Conservation (phyloP, 1,284 basidiomycete species). For the Tilletia caries region DNA sequence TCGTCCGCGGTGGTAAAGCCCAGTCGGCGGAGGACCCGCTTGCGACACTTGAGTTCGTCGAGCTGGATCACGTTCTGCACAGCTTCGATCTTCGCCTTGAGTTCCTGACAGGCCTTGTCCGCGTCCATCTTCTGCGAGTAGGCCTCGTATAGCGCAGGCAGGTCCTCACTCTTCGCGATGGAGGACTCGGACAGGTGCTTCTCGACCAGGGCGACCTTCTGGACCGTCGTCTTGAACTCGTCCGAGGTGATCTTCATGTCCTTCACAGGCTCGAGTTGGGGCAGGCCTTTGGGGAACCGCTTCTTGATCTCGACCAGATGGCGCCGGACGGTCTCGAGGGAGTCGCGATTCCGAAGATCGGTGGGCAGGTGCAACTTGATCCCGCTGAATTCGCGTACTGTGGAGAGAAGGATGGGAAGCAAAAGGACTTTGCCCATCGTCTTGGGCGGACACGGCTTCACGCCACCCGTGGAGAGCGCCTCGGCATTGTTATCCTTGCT, state of each 20-base stretch:
- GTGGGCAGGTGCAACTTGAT: constrained; percentile 85
- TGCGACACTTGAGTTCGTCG: constrained; percentile 92
- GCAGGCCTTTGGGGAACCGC: constrained; percentile 74
- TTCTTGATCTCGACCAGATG: constrained; percentile 83
- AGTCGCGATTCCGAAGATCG: constrained; percentile 73
- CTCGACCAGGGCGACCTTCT: constrained; percentile 45
- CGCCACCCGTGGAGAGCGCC: constrained; percentile 20
- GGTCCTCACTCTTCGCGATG: constrained; percentile 68
- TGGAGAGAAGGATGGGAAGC: constrained; percentile 82
- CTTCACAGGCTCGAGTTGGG: constrained; percentile 83
- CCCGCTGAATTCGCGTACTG: constrained; percentile 79
- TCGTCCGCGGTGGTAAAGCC: constrained; percentile 85
- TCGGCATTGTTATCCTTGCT: constrained; percentile 20
- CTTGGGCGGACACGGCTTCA: constrained; percentile 31
- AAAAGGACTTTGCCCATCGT: constrained; percentile 67
- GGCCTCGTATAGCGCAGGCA: constrained; percentile 72
- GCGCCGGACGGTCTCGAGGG: constrained; percentile 81
- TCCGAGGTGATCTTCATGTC: constrained; percentile 97
- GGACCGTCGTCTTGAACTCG: constrained; percentile 73
- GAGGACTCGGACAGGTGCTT: constrained; percentile 29
- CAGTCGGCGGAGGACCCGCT: constrained; percentile 84
- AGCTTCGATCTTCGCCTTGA: constrained; percentile 79
- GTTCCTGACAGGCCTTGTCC: constrained; percentile 67
- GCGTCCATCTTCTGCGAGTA: constrained; percentile 75
- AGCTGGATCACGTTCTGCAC: constrained; percentile 92